Percentiles rank a stretch among this genome's conserved stretches.
Conservation (phyloP, 1,139 yeast genomes). For the Nadsonia starkeyi-henricii region DNA sequence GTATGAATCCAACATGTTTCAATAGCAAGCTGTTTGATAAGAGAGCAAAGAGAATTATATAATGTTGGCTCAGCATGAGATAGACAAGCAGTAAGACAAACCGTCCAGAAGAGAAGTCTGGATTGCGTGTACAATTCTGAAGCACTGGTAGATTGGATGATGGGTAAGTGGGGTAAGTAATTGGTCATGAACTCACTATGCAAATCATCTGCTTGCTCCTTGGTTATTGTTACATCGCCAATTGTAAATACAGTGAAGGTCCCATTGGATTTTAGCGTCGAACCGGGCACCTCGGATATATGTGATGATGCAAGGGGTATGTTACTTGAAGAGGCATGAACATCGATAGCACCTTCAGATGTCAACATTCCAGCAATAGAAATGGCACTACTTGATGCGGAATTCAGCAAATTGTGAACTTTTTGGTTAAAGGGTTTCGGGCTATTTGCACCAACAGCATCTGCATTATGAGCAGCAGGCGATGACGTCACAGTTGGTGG, state of each 20-base stretch:
- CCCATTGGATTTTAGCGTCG: not conserved
- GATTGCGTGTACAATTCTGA: slow-evolving; percentile 72
- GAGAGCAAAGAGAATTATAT: slow-evolving; percentile 60
- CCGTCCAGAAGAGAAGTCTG: slow-evolving; percentile 81
- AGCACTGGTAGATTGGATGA: slow-evolving; percentile 57
- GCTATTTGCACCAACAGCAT: not conserved
- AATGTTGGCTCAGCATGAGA: slow-evolving; percentile 80
- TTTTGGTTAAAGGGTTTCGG: not conserved
- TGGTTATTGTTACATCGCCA: slow-evolving; percentile 58
- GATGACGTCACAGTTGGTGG: not conserved
- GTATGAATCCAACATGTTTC: slow-evolving; percentile 91
- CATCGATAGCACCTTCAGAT: no score
- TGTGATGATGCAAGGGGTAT: no score
- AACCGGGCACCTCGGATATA: not conserved
- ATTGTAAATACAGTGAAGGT: slow-evolving; percentile 32
- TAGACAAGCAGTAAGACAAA: slow-evolving; percentile 70
- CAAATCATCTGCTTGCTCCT: slow-evolving; percentile 54
- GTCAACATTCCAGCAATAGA: not conserved
- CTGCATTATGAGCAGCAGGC: not conserved
- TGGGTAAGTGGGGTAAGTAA: slow-evolving; percentile 68
- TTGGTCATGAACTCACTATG: slow-evolving; percentile 55
- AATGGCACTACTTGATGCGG: not conserved
- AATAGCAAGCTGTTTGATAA: slow-evolving; percentile 76
- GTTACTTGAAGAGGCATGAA: not conserved
- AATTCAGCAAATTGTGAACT: not conserved